Base-by-base conservation (phyloP, 371 early-diverging fungal genomes). In the Mucor ambiguus region DNA sequence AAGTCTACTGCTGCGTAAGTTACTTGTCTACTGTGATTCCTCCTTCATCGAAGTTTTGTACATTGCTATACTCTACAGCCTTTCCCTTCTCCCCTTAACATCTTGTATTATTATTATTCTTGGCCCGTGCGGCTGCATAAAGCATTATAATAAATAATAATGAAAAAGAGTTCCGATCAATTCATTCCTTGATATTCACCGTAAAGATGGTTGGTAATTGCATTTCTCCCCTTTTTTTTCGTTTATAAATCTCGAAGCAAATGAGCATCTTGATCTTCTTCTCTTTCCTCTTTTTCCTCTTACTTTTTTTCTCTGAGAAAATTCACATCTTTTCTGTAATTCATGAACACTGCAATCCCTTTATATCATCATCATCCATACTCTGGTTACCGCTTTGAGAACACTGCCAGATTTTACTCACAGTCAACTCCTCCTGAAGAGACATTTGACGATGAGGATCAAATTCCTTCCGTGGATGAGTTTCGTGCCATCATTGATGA, bases 401-500 rank as follows among this genome's bases (percentile, higher is more conserved):
- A 58, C 22, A 58, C 61, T 11, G 9, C 67, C 24, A 56, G 67
- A 61, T 61, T 69, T 26, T 66, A 69, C 49, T 57, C 66, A 35
- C 69, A 60, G 52, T 49, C 66, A 26, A 52, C 61, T 48, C 60
- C 64, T 26, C 46, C 63, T 43, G 69, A 73, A 46, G 69, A 69
- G 26, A 60, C 57, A 24, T 73, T 68, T 64, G 76, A 79, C 29
- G 79, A 79, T 37, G 70, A 80, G 38, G 72, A 78, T 33, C 83
- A 83, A 64, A 76, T 74, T 43, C 83, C 83, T 26, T 71, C 76
- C 0, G 55, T 67, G 20, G 72, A 71, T 28, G 79, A 81, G 49
- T 83, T 83, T 55, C 69, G 75, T 29, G 64, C 68, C 22, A 80
- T 81, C 56, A 72, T 83, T 26, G 63, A 82, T 33, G 85, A 85